Base-by-base conservation (phyloP, 2,329 filamentous ascomycete genomes). In the Chaetomiaceae sp. region DNA sequence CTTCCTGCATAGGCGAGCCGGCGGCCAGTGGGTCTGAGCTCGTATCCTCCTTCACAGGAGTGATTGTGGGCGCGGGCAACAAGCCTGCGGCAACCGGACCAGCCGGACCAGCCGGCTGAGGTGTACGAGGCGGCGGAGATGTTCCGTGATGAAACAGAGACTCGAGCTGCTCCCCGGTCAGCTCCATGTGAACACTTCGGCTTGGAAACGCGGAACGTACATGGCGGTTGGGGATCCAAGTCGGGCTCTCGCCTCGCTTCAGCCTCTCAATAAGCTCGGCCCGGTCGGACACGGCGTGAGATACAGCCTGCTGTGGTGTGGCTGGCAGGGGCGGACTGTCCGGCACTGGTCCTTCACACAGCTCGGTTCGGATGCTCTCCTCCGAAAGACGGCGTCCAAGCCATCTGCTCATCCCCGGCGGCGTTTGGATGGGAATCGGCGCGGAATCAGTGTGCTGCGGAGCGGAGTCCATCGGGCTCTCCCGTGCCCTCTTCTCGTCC, bases 221-320 rank as follows among this genome's bases (percentile, higher is more conserved):
- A 71, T 78, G 75, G 58, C 75, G 75, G 61, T 74, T 79, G 22
- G 81, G 77, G 32, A 83, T 71, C 87, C 87, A 93, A 4, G 80
- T 79, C 30, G 86, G 83, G 59, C 80, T 85, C 65, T 89, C 82
- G 26, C 81, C 81, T 63, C 78, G 80, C 69, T 96, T 96, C 55
- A 96, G 75, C 54, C 83, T 78, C 65, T 89, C 79, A 47, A 97
- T 96, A 57, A 95, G 71, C 64, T 90, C 84, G 47, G 81, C 80
- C 53, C 90, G 78, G 62, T 88, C 81, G 15, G 72, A 74, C 29
- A 70, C 72, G 11, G 67, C 52, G n/a, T 54, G 57, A 8, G 56
- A 48, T 6, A 48, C 36, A 26, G 61, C 60, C 18, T 56, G 54
- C 20, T 65, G 62, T 5, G 65, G 65, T 1, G 64, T 62, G 26